These are phyloP conservation scores for Penicillium sp. DNA, from an alignment of 2,329 filamentous ascomycete species.

Conservation along the genomic window DNA sequence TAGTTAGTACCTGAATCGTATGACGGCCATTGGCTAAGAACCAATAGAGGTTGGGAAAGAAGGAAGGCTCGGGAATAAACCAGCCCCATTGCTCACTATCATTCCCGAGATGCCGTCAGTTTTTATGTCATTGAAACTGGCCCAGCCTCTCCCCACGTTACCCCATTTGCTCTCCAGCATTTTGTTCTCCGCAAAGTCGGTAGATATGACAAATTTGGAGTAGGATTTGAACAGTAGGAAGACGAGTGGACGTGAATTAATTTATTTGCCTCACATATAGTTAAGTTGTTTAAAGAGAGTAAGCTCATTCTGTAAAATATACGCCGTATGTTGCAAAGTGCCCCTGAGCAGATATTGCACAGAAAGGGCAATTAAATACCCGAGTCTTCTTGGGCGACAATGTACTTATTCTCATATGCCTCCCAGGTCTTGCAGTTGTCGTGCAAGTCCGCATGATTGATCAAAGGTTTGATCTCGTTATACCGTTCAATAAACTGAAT, in stretches of 20 bases:
- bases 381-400: slow-evolving; percentile 14
- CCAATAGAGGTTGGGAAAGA: neutral
- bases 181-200: neutral
- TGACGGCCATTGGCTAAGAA: neutral
- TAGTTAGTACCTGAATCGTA: neutral
- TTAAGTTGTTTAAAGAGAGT: neutral
- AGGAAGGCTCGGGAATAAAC: neutral
- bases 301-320: no score
- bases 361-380: neutral
- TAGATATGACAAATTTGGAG: neutral
- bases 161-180: neutral
- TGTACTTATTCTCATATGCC: slow-evolving; percentile 16
- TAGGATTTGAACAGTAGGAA: neutral
- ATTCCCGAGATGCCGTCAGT: neutral
- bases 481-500: slow-evolving; percentile 34
- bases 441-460: slow-evolving; percentile 17
- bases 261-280: neutral
- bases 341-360: no score
- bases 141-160: slow-evolving; percentile 1
- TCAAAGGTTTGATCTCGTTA: slow-evolving; percentile 22
- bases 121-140: slow-evolving; percentile 9
- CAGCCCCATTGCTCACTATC: neutral
- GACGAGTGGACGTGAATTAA: neutral
- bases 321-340: no score
- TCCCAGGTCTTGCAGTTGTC: slow-evolving; percentile 21